Evolutionary conservation across 495 filamentous ascomycete species (phyloP).

Genomic region (Aspergillus baeticus): DNA sequence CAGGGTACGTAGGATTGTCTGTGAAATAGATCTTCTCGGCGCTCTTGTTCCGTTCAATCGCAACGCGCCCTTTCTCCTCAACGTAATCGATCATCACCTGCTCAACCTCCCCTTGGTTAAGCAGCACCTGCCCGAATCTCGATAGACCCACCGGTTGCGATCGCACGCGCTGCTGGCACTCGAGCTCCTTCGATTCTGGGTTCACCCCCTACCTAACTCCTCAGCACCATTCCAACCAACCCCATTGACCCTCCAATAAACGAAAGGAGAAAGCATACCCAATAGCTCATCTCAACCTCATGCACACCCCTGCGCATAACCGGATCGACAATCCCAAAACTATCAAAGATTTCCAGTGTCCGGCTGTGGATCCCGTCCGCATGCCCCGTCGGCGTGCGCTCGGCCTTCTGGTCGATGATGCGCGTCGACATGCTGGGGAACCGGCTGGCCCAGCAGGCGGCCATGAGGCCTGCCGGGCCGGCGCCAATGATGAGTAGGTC

Average conservation of each 20-base stretch:
- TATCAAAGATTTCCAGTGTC: neutral
- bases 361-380: constrained; percentile 1
- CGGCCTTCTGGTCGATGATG: neutral
- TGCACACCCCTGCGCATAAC: neutral
- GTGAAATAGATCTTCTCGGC: constrained; percentile 4
- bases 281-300: constrained; percentile 7
- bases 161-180: neutral
- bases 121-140: constrained; percentile 14
- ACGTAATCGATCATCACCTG: constrained; percentile 15
- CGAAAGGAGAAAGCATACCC: neutral
- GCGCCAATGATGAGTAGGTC: constrained; percentile 3
- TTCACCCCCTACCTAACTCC: neutral
- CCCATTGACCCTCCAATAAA: neutral
- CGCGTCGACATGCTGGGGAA: neutral
- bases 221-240: neutral
- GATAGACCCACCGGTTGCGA: constrained; percentile 1
- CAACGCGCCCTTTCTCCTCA: neutral
- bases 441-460: constrained; percentile 1
- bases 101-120: constrained; percentile 21
- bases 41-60: constrained; percentile 5
- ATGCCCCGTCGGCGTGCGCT: neutral
- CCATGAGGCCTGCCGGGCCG: neutral
- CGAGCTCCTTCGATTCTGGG: neutral
- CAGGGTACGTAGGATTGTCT: neutral
- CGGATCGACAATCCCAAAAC: neutral